A percentile compares a stretch with the other conserved stretches of the same genome.
Conservation (phyloP, 805 yeast species). For the Ogataea polymorpha region DNA sequence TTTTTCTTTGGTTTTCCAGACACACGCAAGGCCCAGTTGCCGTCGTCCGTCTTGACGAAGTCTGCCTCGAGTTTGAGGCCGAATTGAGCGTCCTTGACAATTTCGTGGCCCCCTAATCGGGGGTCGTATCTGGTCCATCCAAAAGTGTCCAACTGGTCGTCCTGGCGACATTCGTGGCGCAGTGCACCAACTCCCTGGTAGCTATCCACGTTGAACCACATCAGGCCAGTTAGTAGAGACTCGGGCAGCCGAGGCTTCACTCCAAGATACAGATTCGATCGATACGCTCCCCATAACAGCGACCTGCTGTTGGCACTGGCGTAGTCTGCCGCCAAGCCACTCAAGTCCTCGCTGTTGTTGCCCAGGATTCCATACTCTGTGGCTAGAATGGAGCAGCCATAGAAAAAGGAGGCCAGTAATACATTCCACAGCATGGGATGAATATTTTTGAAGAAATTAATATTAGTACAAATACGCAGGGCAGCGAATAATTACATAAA, state of each 20-base stretch:
- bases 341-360: slow-evolving; percentile 5
- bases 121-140: slow-evolving; percentile 92
- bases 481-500: slow-evolving; percentile 12
- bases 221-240: slow-evolving; percentile 70
- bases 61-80: slow-evolving; percentile 63
- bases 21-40: slow-evolving; percentile 79
- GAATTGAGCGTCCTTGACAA: slow-evolving; percentile 63
- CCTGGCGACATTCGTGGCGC: slow-evolving; percentile 75
- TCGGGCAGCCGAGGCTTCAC: slow-evolving; percentile 78
- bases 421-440: slow-evolving; percentile 3
- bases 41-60: slow-evolving; percentile 72
- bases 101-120: slow-evolving; percentile 79
- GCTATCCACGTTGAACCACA: slow-evolving; percentile 79
- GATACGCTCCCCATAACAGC: slow-evolving; percentile 87
- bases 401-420: background rate
- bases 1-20: slow-evolving; percentile 59
- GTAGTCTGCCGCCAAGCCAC: slow-evolving; percentile 26
- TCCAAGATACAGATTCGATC: slow-evolving; percentile 85
- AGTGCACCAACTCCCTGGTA: slow-evolving; percentile 50
- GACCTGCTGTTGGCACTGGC: slow-evolving; percentile 43
- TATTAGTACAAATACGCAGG: slow-evolving; percentile 1
- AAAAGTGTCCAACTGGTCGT: slow-evolving; percentile 65
- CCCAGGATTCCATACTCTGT: slow-evolving; percentile 10
- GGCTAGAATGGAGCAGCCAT: slow-evolving; percentile 1
- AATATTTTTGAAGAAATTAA: slow-evolving; percentile 1